Base-by-base conservation (phyloP, 2,329 filamentous ascomycete genomes). In the Lachnellula suecica region DNA sequence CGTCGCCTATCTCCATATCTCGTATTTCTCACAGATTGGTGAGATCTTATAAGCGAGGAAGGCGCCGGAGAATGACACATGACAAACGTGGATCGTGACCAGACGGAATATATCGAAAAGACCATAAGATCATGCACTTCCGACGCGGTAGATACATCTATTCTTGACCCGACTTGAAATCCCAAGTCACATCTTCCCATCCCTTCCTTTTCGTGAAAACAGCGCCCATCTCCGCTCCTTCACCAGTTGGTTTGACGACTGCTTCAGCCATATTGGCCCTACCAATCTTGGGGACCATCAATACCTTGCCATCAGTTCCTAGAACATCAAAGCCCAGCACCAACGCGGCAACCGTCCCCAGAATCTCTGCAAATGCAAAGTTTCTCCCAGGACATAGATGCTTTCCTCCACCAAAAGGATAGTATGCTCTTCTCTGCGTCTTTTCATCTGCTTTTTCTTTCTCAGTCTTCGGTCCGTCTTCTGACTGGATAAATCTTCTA, bases 391-490 rank as follows among this genome's bases (percentile, higher is more conserved):
- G 70, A 51, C 70, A 72, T 4, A 71, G 49, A 44, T 70, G 70
- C 54, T 67, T 70, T 7, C 70, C 70, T 2, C 70, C 70, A 13
- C 70, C 70, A 47, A 72, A 72, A 1, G 70, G 69, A 34, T 67
- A 61, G 51, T 68, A 72, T 3, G 51, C 49, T 43, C 52, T 46
- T 22, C 56, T 61, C 49, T 52, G 51, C n/a, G 49, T 52, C 15
- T 45, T 49, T 17, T 56, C 52, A 2, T 45, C 25, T 24, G 45
- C 51, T 37, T 42, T 49, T 24, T 29, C 44, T 23, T 55, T 47
- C 7, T 49, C 40, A 19, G 38, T 47, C 23, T 20, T 23, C 48
- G 58, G 27, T 34, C 51, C 44, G 51, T 61, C 49, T 19, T 43
- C 41, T n/a, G 50, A 38, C 49, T 59, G 51, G 1, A 72, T 47